phyloP scores from a whole-genome alignment of 2,329 filamentous ascomycete genomes.

The Plectosphaerella sp. region DNA sequence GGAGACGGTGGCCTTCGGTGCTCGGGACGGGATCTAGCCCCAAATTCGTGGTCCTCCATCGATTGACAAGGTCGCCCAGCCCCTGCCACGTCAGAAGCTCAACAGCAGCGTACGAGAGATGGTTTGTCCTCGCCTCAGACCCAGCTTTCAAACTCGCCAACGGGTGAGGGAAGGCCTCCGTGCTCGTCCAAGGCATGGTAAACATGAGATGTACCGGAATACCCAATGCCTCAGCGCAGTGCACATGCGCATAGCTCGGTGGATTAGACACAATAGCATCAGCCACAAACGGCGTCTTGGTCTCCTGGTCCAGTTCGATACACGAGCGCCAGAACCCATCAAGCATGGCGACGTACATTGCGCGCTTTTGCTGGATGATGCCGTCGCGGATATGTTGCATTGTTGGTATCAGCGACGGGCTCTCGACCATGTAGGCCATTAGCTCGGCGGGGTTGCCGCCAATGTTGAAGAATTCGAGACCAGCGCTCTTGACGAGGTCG shows the following conservation, averaged over 20 bases:
- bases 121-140: conserved; percentile 41
- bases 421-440: conserved; percentile 25
- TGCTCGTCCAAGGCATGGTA: conserved; percentile 72
- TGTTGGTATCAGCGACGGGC: conserved; percentile 19
- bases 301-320: conserved; percentile 10
- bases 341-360: conserved; percentile 17
- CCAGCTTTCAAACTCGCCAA: conserved; percentile 51
- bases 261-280: conserved; percentile 48
- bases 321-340: conserved; percentile 17
- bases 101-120: conserved; percentile 65
- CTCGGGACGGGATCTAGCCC: conserved; percentile 64
- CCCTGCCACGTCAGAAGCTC: conserved; percentile 78
- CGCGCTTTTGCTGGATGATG: conserved; percentile 18
- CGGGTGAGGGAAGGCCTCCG: conserved; percentile 68
- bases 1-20: conserved; percentile 68
- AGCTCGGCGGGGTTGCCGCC: conserved; percentile 45
- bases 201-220: conserved; percentile 44
- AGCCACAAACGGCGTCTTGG: conserved; percentile 36
- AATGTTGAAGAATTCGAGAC: conserved; percentile 48
- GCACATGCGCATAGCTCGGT: conserved; percentile 41
- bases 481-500: conserved; percentile 39
- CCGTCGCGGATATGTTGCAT: conserved; percentile 18
- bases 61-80: conserved; percentile 78
- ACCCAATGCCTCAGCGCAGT: conserved; percentile 38
- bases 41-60: conserved; percentile 65